Percentiles rank a stretch among this genome's conserved stretches.
Evolutionary conservation across 768 basidiomycete species (phyloP).

Genomic region (Candolleomyces eurysporus): DNA sequence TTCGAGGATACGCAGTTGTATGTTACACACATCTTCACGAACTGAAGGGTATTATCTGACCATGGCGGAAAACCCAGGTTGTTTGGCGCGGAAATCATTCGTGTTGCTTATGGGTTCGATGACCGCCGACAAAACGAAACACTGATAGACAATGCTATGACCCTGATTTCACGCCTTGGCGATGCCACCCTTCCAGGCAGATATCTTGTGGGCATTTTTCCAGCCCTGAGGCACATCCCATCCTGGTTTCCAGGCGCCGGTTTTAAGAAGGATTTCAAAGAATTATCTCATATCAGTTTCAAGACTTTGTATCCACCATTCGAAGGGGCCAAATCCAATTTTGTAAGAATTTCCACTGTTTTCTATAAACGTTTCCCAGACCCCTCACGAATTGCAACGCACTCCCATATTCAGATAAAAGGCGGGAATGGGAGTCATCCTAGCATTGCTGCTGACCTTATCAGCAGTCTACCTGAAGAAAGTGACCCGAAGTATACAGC

Average conservation of each 20-base stretch:
- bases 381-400: background rate
- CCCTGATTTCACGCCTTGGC: background rate
- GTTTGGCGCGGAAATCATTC: constrained; percentile 36
- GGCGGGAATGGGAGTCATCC: background rate
- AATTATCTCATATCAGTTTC: background rate
- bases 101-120: constrained; percentile 27
- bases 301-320: background rate
- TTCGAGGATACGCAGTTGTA: background rate
- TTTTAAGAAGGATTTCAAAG: background rate
- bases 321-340: background rate
- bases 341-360: background rate
- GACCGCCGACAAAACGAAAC: constrained; percentile 24
- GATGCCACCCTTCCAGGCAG: background rate
- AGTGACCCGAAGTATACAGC: constrained; percentile 6
- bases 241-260: constrained; percentile 8
- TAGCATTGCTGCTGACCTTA: constrained; percentile 4
- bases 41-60: background rate
- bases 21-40: background rate
- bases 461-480: constrained; percentile 12
- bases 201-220: constrained; percentile 3
- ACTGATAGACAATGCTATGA: constrained; percentile 14
- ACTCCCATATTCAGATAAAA: background rate
- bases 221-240: constrained; percentile 4
- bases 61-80: background rate
- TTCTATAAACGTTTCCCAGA: constrained; percentile 12